phyloP scores from a whole-genome alignment of 2,329 filamentous ascomycete species.

The Ophiostoma triangulosporum region DNA sequence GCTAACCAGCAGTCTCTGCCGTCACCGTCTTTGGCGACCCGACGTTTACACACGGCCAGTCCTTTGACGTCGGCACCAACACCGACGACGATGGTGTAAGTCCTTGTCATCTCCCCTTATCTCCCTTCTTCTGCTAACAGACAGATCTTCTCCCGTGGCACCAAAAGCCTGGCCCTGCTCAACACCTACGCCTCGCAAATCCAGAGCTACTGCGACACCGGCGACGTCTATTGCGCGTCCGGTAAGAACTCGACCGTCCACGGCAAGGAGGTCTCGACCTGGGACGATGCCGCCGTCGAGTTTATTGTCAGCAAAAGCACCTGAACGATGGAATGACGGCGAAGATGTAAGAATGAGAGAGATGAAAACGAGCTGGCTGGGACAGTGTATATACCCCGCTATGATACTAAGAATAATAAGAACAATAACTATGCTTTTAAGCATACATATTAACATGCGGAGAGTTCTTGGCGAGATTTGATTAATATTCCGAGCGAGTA shows the following conservation, averaged over 20 bases:
- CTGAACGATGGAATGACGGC: too few relatives aligned
- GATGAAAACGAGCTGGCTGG: too few relatives aligned
- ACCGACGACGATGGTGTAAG: constrained; percentile 5
- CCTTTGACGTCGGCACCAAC: constrained; percentile 6
- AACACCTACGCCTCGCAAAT: constrained; percentile 15
- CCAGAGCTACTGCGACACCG: constrained; percentile 17
- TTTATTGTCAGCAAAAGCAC: constrained; percentile 3
- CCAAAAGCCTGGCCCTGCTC: constrained; percentile 12
- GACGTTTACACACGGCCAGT: constrained; percentile 4
- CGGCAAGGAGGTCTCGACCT: constrained; percentile 7
- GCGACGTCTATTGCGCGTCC: constrained; percentile 18
- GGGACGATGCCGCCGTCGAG: neutral
- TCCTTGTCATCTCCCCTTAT: too few relatives aligned
- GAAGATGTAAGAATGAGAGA: too few relatives aligned
- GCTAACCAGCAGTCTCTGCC: constrained; percentile 4
- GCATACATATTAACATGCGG: too few relatives aligned
- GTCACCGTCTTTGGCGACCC: constrained; percentile 7
- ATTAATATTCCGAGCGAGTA: too few relatives aligned
- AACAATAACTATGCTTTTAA: too few relatives aligned
- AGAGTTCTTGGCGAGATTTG: too few relatives aligned
- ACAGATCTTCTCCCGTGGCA: constrained; percentile 15
- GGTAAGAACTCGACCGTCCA: constrained; percentile 14
- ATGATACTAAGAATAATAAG: too few relatives aligned
- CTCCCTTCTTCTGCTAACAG: neutral
- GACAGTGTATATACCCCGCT: too few relatives aligned